Evolutionary conservation across 2,329 filamentous ascomycete genomes (phyloP), one percentile per base, ranked within the genome.

Genomic region (Lachnellula suecica): DNA sequence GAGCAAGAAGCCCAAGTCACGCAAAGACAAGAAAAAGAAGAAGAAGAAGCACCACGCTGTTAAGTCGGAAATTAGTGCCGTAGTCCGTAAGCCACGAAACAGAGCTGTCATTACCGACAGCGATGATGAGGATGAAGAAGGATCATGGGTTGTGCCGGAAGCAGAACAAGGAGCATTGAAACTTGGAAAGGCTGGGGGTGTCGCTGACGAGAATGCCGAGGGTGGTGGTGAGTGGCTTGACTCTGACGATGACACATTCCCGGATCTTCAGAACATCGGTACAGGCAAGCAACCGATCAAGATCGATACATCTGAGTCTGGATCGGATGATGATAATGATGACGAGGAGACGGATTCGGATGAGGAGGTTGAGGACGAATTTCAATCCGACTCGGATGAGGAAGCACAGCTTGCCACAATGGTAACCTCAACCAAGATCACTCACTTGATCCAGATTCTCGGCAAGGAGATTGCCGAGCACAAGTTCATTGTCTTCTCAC

Each of bases 401-500:
- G 70, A 71, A 23, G 62, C 71, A 41, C 71, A 76, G 47, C 74
- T 76, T 24, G 74, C 77, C 22, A 73, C 75, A 24, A 76, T 88
- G 29, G 74, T 82, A 23, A 80, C 84, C 2, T 99, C 94, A 0
- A 93, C 94, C 63, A 99, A 99, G 74, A 95, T 99, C 64, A 85
- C 88, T 41, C 85, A 94, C 62, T 79, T 97, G 19, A 81, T 96
- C 65, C 79, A 84, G 55, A 89, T 99, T 47, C 81, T 99, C 8
- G 81, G 85, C 58, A 83, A 83, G 41, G 94, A 99, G 70, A 85
- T 85, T 0, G 75, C 79, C 2, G 79, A 91, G 54, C 90, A 96
- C 79, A 99, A 99, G 68, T 96, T 96, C 67, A 99, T 99, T 64
- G 91, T 99, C 58, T 99, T 99, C 72, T 96, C 91, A 1, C 91